Conservation (phyloP, 2,329 filamentous ascomycete genomes). For the Fusarium denticulatum region DNA sequence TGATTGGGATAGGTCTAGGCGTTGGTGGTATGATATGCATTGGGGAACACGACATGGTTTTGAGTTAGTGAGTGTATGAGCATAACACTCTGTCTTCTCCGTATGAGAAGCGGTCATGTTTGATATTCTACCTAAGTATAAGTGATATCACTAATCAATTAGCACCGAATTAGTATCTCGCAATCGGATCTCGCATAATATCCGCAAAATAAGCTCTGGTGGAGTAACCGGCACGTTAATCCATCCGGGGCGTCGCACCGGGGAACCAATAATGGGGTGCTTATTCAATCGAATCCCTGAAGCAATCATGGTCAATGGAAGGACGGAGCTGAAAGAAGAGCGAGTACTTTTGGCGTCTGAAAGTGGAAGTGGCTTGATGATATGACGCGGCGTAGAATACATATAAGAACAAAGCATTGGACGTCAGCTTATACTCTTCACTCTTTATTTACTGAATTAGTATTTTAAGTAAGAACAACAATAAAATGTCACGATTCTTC, state of each 20-base stretch:
- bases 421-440: not conserved
- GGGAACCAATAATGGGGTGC: constrained; percentile 33
- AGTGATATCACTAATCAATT: not conserved
- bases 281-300: constrained; percentile 30
- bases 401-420: constrained; percentile 2
- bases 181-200: constrained; percentile 15
- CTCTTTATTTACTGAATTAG: not conserved
- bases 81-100: not conserved
- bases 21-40: constrained; percentile 23
- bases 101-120: not conserved
- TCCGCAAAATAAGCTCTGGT: constrained; percentile 2
- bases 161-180: not conserved
- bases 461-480: not conserved
- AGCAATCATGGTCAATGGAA: constrained; percentile 7
- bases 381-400: constrained; percentile 21
- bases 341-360: constrained; percentile 6
- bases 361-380: constrained; percentile 27
- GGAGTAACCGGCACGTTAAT: constrained; percentile 28
- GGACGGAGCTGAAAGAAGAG: constrained; percentile 6
- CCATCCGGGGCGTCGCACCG: constrained; percentile 19
- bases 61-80: not conserved
- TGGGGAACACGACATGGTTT: not conserved
- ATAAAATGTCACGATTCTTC: constrained; percentile 61
- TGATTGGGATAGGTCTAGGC: constrained; percentile 27
- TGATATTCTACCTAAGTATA: not conserved